Conservation (phyloP, 345 rosid genomes). For the Fremontodendron californicum region DNA sequence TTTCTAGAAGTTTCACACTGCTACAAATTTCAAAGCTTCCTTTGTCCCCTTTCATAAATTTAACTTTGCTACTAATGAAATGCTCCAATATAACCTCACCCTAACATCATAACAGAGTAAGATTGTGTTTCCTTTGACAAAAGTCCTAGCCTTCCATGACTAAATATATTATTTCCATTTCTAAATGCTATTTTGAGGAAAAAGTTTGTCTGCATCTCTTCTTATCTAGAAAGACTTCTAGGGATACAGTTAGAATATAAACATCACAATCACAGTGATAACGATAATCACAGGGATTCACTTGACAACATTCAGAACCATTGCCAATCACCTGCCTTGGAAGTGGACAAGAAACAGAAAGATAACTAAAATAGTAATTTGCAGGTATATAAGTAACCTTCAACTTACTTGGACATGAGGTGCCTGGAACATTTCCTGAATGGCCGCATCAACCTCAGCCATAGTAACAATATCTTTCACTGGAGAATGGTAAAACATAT, state of each 20-base stretch:
- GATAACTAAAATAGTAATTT: neutral
- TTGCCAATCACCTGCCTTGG: neutral
- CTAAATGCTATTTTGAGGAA: neutral
- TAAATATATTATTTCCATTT: neutral
- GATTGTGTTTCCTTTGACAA: neutral
- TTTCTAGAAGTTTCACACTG: neutral
- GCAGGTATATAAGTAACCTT: neutral
- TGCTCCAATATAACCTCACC: neutral
- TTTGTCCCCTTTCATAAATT: neutral
- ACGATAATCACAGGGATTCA: neutral
- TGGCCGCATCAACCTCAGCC: slow-evolving; percentile 84
- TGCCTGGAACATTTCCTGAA: slow-evolving; percentile 95
- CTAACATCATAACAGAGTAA: neutral
- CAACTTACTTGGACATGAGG: slow-evolving; percentile 90
- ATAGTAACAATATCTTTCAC: slow-evolving; percentile 64
- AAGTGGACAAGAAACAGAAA: neutral
- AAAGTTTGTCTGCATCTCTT: neutral
- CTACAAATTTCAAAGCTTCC: neutral
- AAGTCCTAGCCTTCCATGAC: neutral
- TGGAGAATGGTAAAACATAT: slow-evolving; percentile 21
- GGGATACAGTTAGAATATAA: neutral
- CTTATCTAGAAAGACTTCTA: neutral
- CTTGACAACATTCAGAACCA: neutral
- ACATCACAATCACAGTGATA: neutral
- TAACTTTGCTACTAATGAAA: neutral